These are phyloP conservation scores for Aaosphaeria pasadenensis DNA, from an alignment of 2,329 filamentous ascomycete genomes.

Conservation along the genomic window DNA sequence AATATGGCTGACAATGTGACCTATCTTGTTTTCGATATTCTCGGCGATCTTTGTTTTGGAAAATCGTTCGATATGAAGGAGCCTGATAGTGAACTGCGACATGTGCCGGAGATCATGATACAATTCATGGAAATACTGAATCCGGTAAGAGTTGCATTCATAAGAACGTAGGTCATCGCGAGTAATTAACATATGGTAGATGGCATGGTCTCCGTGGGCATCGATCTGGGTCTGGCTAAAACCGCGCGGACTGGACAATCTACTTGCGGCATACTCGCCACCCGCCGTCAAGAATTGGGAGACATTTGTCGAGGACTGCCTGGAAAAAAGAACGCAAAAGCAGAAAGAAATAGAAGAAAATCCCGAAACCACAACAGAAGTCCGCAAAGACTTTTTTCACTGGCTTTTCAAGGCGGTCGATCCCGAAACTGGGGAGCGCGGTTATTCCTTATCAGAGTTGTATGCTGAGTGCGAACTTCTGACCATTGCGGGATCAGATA, in stretches of 20 bases:
- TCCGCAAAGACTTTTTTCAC: slow-evolving; percentile 41
- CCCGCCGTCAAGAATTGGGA: slow-evolving; percentile 12
- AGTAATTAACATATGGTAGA: slow-evolving; percentile 1
- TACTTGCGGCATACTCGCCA: slow-evolving; percentile 12
- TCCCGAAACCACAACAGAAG: slow-evolving; percentile 11
- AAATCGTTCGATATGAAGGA: slow-evolving; percentile 35
- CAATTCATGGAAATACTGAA: slow-evolving; percentile 14
- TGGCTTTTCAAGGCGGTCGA: slow-evolving; percentile 42
- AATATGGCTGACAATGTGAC: slow-evolving; percentile 20
- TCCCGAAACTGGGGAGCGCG: slow-evolving; percentile 34
- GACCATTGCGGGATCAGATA: slow-evolving; percentile 22
- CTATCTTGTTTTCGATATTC: slow-evolving; percentile 45
- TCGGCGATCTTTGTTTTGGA: slow-evolving; percentile 42
- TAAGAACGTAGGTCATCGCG: too few species aligned
- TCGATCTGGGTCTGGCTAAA: slow-evolving; percentile 18
- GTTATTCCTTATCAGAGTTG: slow-evolving; percentile 38
- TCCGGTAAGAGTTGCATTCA: slow-evolving; percentile 8
- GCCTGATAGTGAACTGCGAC: slow-evolving; percentile 13
- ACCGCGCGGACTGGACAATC: slow-evolving; percentile 17
- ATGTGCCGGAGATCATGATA: slow-evolving; percentile 18
- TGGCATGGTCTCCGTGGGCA: slow-evolving; percentile 4
- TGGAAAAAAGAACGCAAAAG: slow-evolving; percentile 8
- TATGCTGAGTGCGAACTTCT: slow-evolving; percentile 24
- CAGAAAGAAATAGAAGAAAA: slow-evolving; percentile 12
- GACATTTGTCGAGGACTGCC: slow-evolving; percentile 14